phyloP scores from a whole-genome alignment of 148 eudicot species.

The Beta vulgaris region DNA sequence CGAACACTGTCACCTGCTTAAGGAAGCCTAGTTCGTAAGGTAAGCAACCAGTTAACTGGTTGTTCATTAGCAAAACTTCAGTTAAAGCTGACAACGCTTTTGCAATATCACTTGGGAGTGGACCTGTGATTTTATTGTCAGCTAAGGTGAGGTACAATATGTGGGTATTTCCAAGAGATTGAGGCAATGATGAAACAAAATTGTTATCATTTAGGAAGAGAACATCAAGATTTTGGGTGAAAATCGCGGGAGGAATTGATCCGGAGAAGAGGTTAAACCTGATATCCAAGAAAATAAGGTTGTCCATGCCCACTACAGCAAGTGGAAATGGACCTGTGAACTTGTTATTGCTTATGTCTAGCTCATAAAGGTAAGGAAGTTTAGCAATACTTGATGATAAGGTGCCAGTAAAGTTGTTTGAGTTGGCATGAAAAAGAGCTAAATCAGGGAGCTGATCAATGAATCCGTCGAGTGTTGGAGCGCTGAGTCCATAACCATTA shows the following conservation, averaged over 20 bases:
- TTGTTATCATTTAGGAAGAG: slow-evolving; percentile 38
- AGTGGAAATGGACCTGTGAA: slow-evolving; percentile 74
- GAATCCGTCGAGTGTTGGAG: slow-evolving; percentile 63
- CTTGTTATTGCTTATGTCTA: slow-evolving; percentile 84
- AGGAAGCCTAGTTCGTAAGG: slow-evolving; percentile 43
- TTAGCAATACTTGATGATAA: slow-evolving; percentile 52
- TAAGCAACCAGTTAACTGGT: slow-evolving; percentile 38
- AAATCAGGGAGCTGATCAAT: slow-evolving; percentile 72
- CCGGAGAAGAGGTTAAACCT: slow-evolving; percentile 74
- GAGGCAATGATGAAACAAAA: slow-evolving; percentile 32
- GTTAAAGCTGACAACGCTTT: slow-evolving; percentile 28
- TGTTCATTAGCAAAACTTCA: slow-evolving; percentile 34
- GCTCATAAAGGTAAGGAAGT: slow-evolving; percentile 67
- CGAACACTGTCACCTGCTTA: slow-evolving; percentile 31
- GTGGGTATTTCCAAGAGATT: slow-evolving; percentile 28
- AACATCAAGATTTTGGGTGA: slow-evolving; percentile 49
- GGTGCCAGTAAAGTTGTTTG: slow-evolving; percentile 62
- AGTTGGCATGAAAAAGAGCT: slow-evolving; percentile 81
- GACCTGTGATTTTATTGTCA: slow-evolving; percentile 37
- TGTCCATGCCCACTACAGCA: slow-evolving; percentile 49
- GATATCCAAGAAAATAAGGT: slow-evolving; percentile 58
- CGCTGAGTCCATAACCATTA: slow-evolving; percentile 63
- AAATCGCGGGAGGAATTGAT: slow-evolving; percentile 63
- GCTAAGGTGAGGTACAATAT: slow-evolving; percentile 40
- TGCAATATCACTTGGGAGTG: slow-evolving; percentile 32